Conservation (phyloP, 176 grass and related monocot species). For the Avena atlantica region DNA sequence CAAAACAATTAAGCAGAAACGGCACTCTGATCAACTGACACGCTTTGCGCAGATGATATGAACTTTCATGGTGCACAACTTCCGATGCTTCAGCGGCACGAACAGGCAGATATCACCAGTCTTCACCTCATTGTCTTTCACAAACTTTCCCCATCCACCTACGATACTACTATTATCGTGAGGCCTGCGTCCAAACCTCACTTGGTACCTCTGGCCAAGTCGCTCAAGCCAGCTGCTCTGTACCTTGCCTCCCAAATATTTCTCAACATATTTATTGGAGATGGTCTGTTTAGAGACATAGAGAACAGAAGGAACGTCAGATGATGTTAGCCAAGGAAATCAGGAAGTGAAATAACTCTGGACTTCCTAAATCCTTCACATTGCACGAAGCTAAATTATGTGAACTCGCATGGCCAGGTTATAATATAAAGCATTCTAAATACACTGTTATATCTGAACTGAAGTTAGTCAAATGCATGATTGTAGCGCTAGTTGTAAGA, state of each 20-base stretch:
- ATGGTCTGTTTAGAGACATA: neutral
- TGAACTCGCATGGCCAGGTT: neutral
- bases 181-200: conserved; percentile 1
- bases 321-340: conserved; percentile 6
- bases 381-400: neutral
- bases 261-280: conserved; percentile 2
- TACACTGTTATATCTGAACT: neutral
- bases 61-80: conserved; percentile 15
- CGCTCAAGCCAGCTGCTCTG: conserved; percentile 4
- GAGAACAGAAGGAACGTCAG: neutral
- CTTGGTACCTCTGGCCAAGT: conserved; percentile 5
- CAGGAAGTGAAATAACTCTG: neutral
- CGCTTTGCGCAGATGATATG: conserved; percentile 11
- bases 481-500: neutral
- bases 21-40: conserved; percentile 2
- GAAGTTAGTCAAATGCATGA: neutral
- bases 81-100: neutral
- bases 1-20: neutral
- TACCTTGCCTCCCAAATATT: conserved; percentile 4
- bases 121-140: conserved; percentile 16
- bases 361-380: conserved; percentile 12
- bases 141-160: conserved; percentile 14
- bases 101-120: conserved; percentile 14
- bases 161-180: neutral
- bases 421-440: neutral